phyloP scores from a whole-genome alignment of 768 basidiomycete genomes.

The Mycena galericulata region DNA sequence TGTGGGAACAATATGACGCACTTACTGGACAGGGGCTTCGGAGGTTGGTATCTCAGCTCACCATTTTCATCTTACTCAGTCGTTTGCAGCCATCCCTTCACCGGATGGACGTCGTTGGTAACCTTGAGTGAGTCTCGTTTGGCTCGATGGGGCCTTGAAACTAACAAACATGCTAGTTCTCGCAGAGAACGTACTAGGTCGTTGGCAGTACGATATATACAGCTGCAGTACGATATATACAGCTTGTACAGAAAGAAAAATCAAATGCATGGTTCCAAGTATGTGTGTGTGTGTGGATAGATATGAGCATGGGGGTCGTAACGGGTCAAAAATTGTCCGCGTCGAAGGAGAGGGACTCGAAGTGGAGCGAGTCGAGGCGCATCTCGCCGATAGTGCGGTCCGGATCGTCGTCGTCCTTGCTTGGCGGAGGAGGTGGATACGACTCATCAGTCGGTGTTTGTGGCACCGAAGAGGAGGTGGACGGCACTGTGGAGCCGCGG shows the following conservation, averaged over 20 bases:
- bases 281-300: constrained; percentile 20
- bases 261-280: constrained; percentile 26
- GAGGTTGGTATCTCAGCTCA: constrained; percentile 63
- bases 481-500: constrained; percentile 40
- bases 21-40: constrained; percentile 84
- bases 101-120: constrained; percentile 94
- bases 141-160: background rate
- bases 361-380: constrained; percentile 79
- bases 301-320: constrained; percentile 13
- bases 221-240: constrained; percentile 24
- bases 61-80: constrained; percentile 18
- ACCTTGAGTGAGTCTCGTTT: constrained; percentile 76
- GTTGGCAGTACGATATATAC: constrained; percentile 24
- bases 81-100: constrained; percentile 87
- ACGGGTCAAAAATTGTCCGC: constrained; percentile 60
- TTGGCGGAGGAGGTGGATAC: constrained; percentile 25
- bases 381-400: constrained; percentile 53
- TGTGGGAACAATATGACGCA: constrained; percentile 98
- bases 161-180: constrained; percentile 36
- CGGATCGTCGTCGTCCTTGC: constrained; percentile 39
- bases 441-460: constrained; percentile 49
- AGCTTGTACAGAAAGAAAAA: constrained; percentile 28
- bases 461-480: constrained; percentile 45
- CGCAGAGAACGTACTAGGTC: constrained; percentile 46
- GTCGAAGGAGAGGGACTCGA: constrained; percentile 78